phyloP scores from a whole-genome alignment of 116 monocot species.

The Thalassia testudinum region DNA sequence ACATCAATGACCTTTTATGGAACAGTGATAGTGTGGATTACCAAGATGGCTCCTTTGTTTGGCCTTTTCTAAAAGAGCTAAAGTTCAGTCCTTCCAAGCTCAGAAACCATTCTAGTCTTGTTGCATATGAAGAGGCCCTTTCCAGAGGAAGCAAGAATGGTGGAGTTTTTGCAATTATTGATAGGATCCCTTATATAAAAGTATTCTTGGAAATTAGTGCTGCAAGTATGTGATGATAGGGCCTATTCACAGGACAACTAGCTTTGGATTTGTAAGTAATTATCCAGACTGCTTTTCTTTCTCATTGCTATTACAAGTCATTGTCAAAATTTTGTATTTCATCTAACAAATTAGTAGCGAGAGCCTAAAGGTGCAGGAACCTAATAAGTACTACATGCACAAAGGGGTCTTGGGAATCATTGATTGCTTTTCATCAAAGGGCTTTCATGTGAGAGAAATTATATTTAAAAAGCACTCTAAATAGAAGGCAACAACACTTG shows the following conservation, averaged over 20 bases:
- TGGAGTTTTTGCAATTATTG: constrained; percentile 47
- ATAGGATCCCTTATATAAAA: constrained; percentile 62
- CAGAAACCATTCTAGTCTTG: constrained; percentile 18
- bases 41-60: constrained; percentile 26
- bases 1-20: constrained; percentile 31
- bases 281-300: constrained; percentile 1
- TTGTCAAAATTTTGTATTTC: too few relatives aligned
- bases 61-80: constrained; percentile 17
- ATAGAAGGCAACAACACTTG: too few relatives aligned
- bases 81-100: constrained; percentile 20
- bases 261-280: constrained; percentile 67
- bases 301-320: too few relatives aligned
- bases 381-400: too few relatives aligned
- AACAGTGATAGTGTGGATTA: constrained; percentile 34
- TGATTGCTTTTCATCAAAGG: too few relatives aligned
- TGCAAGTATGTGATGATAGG: constrained; percentile 34
- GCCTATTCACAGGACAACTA: constrained; percentile 33
- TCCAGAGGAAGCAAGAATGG: too few relatives aligned
- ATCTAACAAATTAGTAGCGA: too few relatives aligned
- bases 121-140: constrained; percentile 34
- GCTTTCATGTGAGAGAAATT: too few relatives aligned
- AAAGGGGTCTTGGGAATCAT: too few relatives aligned
- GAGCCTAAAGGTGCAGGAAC: too few relatives aligned
- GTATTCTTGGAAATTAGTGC: constrained; percentile 40
- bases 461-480: too few relatives aligned